Percentiles rank a stretch among this genome's conserved stretches.
These are phyloP conservation scores for Thyridium curvatum DNA, from an alignment of 2,329 filamentous ascomycete genomes.

Conservation along the genomic window DNA sequence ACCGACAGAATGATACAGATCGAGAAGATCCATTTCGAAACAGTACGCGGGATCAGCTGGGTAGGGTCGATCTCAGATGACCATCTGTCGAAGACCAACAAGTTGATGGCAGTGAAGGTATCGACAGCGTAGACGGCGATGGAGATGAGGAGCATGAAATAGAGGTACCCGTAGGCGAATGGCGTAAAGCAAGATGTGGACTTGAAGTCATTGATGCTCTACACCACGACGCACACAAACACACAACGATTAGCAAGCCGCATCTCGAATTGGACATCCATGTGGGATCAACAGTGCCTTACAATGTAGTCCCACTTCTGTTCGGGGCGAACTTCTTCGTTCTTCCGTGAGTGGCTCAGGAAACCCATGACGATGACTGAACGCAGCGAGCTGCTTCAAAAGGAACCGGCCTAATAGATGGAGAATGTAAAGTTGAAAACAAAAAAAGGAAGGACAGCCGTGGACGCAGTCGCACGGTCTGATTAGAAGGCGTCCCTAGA, in stretches of 20 bases:
- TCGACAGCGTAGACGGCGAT: constrained; percentile 84
- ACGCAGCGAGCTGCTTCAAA: constrained; percentile 4
- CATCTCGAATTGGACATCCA: too few relatives aligned
- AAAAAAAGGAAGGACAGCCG: constrained; percentile 5
- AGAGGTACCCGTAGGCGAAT: constrained; percentile 80
- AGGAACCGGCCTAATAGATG: not conserved
- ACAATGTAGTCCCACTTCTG: constrained; percentile 95
- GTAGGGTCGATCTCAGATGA: constrained; percentile 74
- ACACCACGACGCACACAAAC: not conserved
- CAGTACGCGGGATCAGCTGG: constrained; percentile 59
- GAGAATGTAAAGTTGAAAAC: constrained; percentile 6
- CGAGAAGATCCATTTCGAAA: constrained; percentile 93
- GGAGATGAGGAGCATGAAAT: constrained; percentile 71
- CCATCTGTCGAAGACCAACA: constrained; percentile 86
- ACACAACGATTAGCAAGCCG: constrained; percentile 1
- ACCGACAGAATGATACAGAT: constrained; percentile 88
- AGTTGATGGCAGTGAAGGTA: constrained; percentile 86
- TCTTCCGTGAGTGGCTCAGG: constrained; percentile 53
- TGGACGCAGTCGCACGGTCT: constrained; percentile 2
- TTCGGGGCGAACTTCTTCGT: constrained; percentile 65
- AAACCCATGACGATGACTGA: constrained; percentile 53
- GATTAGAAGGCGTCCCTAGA: constrained; percentile 15
- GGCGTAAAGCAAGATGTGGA: constrained; percentile 69
- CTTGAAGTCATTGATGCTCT: constrained; percentile 69
- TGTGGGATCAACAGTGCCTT: constrained; percentile 23